phyloP scores from a whole-genome alignment of 352 stramenopile species.

The Phytophthora multivora region DNA sequence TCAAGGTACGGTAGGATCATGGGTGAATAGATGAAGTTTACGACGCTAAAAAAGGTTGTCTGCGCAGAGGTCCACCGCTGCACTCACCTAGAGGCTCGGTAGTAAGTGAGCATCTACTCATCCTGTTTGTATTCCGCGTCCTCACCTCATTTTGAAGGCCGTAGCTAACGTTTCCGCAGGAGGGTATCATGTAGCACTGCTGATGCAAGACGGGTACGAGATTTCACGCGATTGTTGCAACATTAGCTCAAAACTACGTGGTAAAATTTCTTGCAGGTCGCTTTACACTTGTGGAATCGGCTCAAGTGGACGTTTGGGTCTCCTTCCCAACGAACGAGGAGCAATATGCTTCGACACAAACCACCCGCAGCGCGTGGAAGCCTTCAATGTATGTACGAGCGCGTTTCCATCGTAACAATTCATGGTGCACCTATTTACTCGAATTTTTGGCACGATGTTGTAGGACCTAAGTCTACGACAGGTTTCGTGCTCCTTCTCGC shows the following conservation, averaged over 20 bases:
- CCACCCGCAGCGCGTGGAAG: conserved; percentile 60
- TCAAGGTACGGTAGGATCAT: conserved; percentile 42
- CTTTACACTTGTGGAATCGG: conserved; percentile 94
- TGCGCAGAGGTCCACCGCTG: conserved; percentile 54
- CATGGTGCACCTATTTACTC: conserved; percentile 10
- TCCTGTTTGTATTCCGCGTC: not conserved
- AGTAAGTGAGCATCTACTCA: conserved; percentile 30
- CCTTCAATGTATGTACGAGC: conserved; percentile 52
- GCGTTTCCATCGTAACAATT: conserved; percentile 9
- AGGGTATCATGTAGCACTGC: conserved; percentile 77
- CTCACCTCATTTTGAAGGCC: conserved; percentile 35
- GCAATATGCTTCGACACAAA: conserved; percentile 71
- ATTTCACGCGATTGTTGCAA: not conserved
- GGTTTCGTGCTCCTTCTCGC: conserved; percentile 78
- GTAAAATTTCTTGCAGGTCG: conserved; percentile 31
- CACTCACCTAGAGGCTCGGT: conserved; percentile 61
- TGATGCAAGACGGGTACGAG: conserved; percentile 80
- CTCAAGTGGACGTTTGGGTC: conserved; percentile 80
- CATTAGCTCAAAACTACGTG: not conserved
- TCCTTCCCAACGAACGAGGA: conserved; percentile 52
- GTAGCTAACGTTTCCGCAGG: conserved; percentile 77
- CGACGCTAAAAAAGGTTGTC: not conserved
- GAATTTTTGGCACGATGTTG: not conserved
- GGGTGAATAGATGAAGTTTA: not conserved
- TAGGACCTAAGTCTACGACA: conserved; percentile 52